Conservation (phyloP, 2,329 filamentous ascomycete species). For the Diaporthe citriasiana region DNA sequence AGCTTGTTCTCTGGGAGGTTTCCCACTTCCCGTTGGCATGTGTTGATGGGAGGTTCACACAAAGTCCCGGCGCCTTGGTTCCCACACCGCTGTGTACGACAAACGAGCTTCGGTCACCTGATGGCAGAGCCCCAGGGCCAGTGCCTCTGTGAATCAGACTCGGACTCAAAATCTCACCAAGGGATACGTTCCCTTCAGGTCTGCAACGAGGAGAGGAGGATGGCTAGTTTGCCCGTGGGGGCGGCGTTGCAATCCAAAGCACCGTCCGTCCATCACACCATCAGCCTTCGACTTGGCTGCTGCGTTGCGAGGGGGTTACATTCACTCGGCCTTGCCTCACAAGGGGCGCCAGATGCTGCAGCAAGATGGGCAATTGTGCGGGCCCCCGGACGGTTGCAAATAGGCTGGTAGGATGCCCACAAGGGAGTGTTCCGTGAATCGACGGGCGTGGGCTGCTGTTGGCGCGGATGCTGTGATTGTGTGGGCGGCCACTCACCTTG, state of each 20-base stretch:
- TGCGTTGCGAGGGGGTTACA: slow-evolving; percentile 28
- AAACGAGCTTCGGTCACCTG: slow-evolving; percentile 1
- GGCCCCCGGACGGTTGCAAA: not conserved
- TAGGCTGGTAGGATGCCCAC: slow-evolving; percentile 6
- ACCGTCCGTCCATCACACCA: not conserved
- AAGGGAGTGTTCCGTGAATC: slow-evolving; percentile 3
- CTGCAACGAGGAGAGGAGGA: not conserved
- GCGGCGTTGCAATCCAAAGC: not conserved
- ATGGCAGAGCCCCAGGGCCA: not conserved
- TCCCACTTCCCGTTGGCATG: slow-evolving; percentile 18
- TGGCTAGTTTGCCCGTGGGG: not conserved
- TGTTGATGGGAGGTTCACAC: not conserved
- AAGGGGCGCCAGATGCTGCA: slow-evolving; percentile 8
- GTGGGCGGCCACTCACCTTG: not conserved
- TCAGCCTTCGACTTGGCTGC: slow-evolving; percentile 17
- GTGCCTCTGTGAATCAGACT: not conserved
- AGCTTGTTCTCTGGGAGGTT: not conserved
- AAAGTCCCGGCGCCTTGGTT: slow-evolving; percentile 7
- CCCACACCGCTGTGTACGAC: not conserved
- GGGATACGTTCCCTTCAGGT: not conserved
- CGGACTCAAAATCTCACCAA: not conserved
- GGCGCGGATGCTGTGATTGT: not conserved
- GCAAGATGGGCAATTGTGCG: not conserved
- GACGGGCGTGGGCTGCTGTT: not conserved
- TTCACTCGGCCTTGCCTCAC: slow-evolving; percentile 7